phyloP scores from a whole-genome alignment of 345 rosid species.

The Pistacia vera region DNA sequence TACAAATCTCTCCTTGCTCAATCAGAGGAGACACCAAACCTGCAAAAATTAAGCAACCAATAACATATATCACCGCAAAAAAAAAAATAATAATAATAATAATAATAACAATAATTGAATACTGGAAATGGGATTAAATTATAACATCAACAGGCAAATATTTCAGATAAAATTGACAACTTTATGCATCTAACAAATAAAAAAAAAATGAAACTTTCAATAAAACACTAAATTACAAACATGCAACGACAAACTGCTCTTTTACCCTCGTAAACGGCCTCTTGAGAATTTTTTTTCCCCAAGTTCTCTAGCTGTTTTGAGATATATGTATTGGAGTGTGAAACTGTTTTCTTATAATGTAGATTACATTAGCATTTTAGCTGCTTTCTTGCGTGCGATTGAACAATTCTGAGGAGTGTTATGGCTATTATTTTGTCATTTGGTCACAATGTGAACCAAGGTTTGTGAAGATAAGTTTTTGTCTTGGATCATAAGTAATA shows the following conservation, averaged over 20 bases:
- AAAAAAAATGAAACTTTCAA: too few species aligned
- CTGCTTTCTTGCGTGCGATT: neutral
- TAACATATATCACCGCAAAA: neutral
- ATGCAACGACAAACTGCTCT: too few species aligned
- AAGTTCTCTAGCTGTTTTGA: neutral
- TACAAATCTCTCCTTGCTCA: conserved; percentile 10
- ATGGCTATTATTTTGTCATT: neutral
- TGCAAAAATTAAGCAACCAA: conserved; percentile 18
- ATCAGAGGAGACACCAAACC: conserved; percentile 42
- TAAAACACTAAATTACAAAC: too few species aligned
- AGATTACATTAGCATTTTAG: neutral
- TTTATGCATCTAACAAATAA: neutral
- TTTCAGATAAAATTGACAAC: neutral
- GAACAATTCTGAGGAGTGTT: neutral
- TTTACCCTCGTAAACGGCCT: too few species aligned
- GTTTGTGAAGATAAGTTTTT: neutral
- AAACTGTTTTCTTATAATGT: neutral
- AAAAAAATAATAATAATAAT: too few species aligned
- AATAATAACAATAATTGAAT: neutral
- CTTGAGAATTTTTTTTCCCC: too few species aligned
- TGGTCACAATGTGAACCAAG: neutral
- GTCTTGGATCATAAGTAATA: neutral
- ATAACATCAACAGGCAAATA: neutral
- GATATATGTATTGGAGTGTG: neutral
- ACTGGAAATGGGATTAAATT: neutral